Evolutionary conservation across 805 yeast genomes (phyloP), one percentile per base, ranked within the genome.

Genomic region (Sugiyamaella americana): DNA sequence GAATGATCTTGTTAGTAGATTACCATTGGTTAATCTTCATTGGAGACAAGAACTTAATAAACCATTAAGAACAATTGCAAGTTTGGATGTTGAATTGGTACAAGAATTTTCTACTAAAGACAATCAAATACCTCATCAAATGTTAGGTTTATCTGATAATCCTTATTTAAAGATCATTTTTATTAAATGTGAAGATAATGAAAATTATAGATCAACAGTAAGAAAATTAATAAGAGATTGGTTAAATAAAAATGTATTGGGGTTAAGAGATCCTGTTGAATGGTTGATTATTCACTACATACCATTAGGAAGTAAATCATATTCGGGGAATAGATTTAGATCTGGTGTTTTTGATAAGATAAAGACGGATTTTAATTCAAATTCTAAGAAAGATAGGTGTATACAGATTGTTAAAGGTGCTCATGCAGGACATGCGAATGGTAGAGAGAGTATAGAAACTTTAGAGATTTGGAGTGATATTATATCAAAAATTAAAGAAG

Each of bases 191-290:
- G 79, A 77, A 3, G 77, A 76, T 38, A 62, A 83, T 17, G 98
- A 91, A 13, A 77, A 77, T 1, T 91, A 91, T 62, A 71, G 94
- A 50, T 63, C 83, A 0, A 85, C 82, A 57, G 87, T 84, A 0
- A 74, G 98, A 35, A 95, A 95, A 1, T 68, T 87, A 53, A 78
- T 89, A 19, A 74, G 73, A 41, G 93, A 84, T 54, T 93, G 98
- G 98, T 68, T 85, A 21, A 69, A 73, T 39, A 69, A 36, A 53
- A 65, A 35, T 58, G 71, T 45, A 55, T 70, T 38, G 55, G 69
- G 52, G 55, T 68, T 49, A 47, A 66, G 59, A 43, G 75, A 46
- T 40, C 72, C 76, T 2, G 75, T 82, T 6, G 81, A 79, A 42
- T 79, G 88, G 82, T 68, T 76, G 50, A 71, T 87, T 3, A 63